Evolutionary conservation across 2,329 filamentous ascomycete genomes (phyloP).

Genomic region (Curvularia spicifera): DNA sequence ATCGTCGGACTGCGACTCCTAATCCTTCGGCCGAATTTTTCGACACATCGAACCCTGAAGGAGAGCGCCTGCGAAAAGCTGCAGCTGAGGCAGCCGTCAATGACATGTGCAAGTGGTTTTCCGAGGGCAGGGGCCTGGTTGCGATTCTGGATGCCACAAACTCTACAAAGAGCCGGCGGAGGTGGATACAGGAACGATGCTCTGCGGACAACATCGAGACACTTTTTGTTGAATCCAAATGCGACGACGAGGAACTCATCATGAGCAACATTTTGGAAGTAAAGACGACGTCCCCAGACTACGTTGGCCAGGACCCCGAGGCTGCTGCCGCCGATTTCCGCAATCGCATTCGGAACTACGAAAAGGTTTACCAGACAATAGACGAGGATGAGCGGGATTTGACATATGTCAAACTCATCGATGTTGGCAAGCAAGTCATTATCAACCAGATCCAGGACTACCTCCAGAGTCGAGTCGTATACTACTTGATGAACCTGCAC

Average conservation of each 20-base stretch:
- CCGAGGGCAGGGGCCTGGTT: conserved; percentile 75
- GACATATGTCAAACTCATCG: conserved; percentile 96
- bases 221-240: conserved; percentile 95
- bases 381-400: conserved; percentile 85
- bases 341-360: conserved; percentile 93
- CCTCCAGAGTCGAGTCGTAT: conserved; percentile 92
- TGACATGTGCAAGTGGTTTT: conserved; percentile 96
- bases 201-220: conserved; percentile 80
- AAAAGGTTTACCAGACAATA: conserved; percentile 94
- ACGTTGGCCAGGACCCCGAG: conserved; percentile 92
- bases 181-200: conserved; percentile 88
- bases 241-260: conserved; percentile 93
- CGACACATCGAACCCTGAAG: conserved; percentile 86
- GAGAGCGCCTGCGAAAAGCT: conserved; percentile 83
- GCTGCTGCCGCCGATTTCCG: conserved; percentile 89
- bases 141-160: conserved; percentile 97
- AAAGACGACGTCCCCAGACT: conserved; percentile 95
- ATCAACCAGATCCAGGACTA: conserved; percentile 99
- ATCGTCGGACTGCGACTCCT: conserved; percentile 86
- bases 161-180: conserved; percentile 85
- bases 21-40: conserved; percentile 96
- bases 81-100: conserved; percentile 90
- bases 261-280: conserved; percentile 98
- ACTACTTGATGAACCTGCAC: conserved; percentile 98
- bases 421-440: conserved; percentile 93